Conservation (phyloP, 2,329 filamentous ascomycete genomes). For the Cercospora janseana region DNA sequence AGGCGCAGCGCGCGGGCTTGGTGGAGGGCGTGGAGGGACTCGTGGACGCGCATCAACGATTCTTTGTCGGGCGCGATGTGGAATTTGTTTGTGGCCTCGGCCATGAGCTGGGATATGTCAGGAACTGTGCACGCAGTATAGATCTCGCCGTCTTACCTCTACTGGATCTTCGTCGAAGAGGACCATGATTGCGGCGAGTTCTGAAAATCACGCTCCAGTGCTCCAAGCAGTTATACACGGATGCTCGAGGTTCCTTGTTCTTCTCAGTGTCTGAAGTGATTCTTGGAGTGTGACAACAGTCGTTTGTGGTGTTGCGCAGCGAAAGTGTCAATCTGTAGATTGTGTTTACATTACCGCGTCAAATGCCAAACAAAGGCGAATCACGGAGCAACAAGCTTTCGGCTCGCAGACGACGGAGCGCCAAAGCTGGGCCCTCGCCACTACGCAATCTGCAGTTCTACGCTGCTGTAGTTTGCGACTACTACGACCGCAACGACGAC, state of each 20-base stretch:
- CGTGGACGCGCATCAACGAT: slow-evolving; percentile 77
- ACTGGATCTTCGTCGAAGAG: slow-evolving; percentile 92
- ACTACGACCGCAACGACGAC: no score
- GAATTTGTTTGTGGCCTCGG: slow-evolving; percentile 91
- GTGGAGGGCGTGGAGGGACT: slow-evolving; percentile 78
- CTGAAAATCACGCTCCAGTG: not conserved
- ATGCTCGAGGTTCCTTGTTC: not conserved
- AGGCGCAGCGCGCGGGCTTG: slow-evolving; percentile 78
- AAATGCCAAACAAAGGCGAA: slow-evolving; percentile 15
- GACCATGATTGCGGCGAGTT: slow-evolving; percentile 57
- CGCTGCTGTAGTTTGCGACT: no score
- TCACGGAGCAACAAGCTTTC: slow-evolving; percentile 9
- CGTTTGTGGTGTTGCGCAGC: not conserved
- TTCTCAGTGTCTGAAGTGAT: not conserved
- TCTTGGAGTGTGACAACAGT: no score
- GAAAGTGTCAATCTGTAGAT: not conserved
- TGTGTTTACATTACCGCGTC: slow-evolving; percentile 17
- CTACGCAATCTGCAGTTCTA: no score
- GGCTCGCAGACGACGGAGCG: not conserved
- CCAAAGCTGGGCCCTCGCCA: no score
- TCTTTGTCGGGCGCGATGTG: slow-evolving; percentile 86
- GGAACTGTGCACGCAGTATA: not conserved
- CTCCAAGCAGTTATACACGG: not conserved
- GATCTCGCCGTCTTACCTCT: slow-evolving; percentile 56
- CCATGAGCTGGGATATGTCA: slow-evolving; percentile 60